Evolutionary conservation across 73 alveolate genomes (phyloP).

Genomic region (Paramecium tetraurelia): DNA sequence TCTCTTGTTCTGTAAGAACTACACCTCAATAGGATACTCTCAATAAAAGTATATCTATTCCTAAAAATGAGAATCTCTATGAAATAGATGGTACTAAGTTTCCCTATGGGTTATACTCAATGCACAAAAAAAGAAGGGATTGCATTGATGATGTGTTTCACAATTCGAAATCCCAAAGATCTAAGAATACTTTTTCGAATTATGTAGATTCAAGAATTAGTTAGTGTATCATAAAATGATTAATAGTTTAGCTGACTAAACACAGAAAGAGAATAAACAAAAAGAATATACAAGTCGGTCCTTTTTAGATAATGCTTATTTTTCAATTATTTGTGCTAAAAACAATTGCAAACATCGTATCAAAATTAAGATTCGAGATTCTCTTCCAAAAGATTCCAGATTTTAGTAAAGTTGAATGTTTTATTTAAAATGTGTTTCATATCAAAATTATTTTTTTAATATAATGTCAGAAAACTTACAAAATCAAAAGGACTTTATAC

Average conservation of each 20-base stretch:
- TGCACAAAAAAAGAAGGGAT: not conserved
- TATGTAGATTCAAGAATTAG: not conserved
- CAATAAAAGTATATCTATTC: not conserved
- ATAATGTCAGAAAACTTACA: not conserved
- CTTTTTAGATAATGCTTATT: slow-evolving; percentile 2
- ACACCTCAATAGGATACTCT: not conserved
- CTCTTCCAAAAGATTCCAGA: not conserved
- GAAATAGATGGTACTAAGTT: not conserved
- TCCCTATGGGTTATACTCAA: not conserved
- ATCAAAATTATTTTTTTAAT: not conserved
- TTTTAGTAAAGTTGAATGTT: not conserved
- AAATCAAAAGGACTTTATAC: not conserved
- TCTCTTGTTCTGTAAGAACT: not conserved
- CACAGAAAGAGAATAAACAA: not conserved
- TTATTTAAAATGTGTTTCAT: not conserved
- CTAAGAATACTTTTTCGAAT: not conserved
- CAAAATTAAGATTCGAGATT: not conserved
- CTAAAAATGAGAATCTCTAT: not conserved
- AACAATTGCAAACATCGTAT: not conserved
- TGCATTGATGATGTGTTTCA: not conserved
- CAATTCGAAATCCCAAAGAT: not conserved
- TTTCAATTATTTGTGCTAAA: not conserved
- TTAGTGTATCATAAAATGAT: not conserved
- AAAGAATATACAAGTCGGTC: slow-evolving; percentile 13
- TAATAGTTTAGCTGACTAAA: not conserved